phyloP scores from a whole-genome alignment of 2,329 filamentous ascomycete genomes.

The Microdochium paspali region DNA sequence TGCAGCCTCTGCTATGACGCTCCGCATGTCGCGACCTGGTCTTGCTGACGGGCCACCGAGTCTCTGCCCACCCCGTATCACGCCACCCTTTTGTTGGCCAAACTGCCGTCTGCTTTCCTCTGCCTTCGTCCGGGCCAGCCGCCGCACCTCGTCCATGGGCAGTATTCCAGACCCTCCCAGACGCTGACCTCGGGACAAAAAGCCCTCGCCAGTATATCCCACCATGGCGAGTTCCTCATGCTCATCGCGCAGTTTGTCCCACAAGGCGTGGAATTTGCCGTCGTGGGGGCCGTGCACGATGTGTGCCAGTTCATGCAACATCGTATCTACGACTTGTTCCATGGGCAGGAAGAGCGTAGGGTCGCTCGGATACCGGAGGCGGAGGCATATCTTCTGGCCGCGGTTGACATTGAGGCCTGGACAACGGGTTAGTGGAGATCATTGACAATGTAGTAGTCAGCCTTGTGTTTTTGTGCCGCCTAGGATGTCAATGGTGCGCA shows the following conservation, averaged over 20 bases:
- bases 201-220: slow-evolving; percentile 86
- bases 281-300: slow-evolving; percentile 80
- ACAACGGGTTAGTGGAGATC: not conserved
- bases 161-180: slow-evolving; percentile 57
- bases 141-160: slow-evolving; percentile 63
- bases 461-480: no score
- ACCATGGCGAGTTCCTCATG: slow-evolving; percentile 66
- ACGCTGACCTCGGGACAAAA: slow-evolving; percentile 64
- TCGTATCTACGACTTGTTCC: slow-evolving; percentile 77
- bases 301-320: slow-evolving; percentile 91
- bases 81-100: slow-evolving; percentile 12
- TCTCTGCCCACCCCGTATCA: slow-evolving; percentile 41
- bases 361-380: slow-evolving; percentile 69
- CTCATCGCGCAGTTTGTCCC: slow-evolving; percentile 84
- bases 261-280: slow-evolving; percentile 71
- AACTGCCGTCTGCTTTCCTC: slow-evolving; percentile 50
- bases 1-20: slow-evolving; percentile 62
- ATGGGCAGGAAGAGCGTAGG: slow-evolving; percentile 68
- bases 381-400: slow-evolving; percentile 72
- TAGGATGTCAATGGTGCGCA: no score
- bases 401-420: slow-evolving; percentile 66
- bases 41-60: slow-evolving; percentile 53
- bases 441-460: no score
- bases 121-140: slow-evolving; percentile 63
- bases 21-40: slow-evolving; percentile 58